Conservation (phyloP, 2,329 filamentous ascomycete genomes). For the Sporothrix humicola region DNA sequence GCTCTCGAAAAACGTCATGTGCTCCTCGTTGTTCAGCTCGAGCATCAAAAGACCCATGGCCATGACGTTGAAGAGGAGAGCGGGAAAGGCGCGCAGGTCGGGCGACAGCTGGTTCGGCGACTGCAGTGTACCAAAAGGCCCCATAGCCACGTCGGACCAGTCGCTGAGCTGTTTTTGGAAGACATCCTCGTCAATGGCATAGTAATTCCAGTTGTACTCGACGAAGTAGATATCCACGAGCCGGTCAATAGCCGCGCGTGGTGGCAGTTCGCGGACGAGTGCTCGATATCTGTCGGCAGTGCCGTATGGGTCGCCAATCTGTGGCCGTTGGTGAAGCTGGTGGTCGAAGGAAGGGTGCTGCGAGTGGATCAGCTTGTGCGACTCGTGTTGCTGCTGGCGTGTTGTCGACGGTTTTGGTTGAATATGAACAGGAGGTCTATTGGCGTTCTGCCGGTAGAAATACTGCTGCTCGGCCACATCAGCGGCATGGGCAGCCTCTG, state of each 20-base stretch:
- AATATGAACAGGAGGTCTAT: neutral
- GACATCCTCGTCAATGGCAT: conserved; percentile 58
- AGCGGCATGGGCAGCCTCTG: conserved; percentile 27
- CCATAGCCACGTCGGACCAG: conserved; percentile 55
- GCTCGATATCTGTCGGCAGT: conserved; percentile 63
- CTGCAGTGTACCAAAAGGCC: conserved; percentile 56
- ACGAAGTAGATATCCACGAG: conserved; percentile 61
- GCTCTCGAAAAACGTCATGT: conserved; percentile 55
- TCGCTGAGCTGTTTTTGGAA: conserved; percentile 58
- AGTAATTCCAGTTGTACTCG: conserved; percentile 67
- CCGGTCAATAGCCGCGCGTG: conserved; percentile 59
- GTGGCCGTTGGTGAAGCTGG: conserved; percentile 34
- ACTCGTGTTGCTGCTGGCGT: conserved; percentile 18
- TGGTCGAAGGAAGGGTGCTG: conserved; percentile 32
- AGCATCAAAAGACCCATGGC: conserved; percentile 61
- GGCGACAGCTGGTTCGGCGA: conserved; percentile 58
- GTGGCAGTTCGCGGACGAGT: conserved; percentile 62
- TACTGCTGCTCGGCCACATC: conserved; percentile 29
- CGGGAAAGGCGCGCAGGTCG: conserved; percentile 63
- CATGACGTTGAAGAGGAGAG: conserved; percentile 63
- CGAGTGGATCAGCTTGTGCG: conserved; percentile 16
- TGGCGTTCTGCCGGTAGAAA: conserved; percentile 28
- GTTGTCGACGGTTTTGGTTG: conserved; percentile 1
- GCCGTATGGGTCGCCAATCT: conserved; percentile 49
- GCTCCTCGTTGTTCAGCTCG: conserved; percentile 49